These are phyloP conservation scores for Tinospora cordifolia DNA, from an alignment of 164 flowering plant genomes.

Conservation along the genomic window DNA sequence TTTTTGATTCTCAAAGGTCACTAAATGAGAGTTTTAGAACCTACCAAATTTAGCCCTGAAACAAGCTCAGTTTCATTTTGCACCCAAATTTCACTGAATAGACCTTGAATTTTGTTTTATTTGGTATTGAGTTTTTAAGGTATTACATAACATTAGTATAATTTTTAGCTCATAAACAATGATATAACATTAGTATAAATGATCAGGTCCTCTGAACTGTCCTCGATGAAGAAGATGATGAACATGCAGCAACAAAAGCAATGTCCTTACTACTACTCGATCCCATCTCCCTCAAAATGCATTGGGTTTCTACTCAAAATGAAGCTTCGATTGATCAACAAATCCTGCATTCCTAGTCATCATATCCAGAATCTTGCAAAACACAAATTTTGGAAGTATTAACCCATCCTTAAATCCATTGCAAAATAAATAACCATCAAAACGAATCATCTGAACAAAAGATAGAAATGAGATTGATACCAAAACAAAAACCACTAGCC, in stretches of 20 bases:
- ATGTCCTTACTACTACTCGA: conserved; percentile 19
- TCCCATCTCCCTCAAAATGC: conserved; percentile 12
- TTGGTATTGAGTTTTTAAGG: too few relatives aligned
- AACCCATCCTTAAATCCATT: conserved; percentile 3
- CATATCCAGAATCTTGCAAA: background rate
- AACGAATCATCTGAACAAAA: background rate
- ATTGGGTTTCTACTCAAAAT: conserved; percentile 7
- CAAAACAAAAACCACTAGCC: background rate
- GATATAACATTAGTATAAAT: too few relatives aligned
- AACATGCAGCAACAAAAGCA: background rate
- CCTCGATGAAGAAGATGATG: conserved; percentile 13
- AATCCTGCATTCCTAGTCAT: background rate
- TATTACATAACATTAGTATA: too few relatives aligned
- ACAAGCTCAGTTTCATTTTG: too few relatives aligned
- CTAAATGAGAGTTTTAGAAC: too few relatives aligned
- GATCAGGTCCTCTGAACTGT: conserved; percentile 12
- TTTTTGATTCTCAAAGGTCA: too few relatives aligned
- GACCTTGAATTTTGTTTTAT: too few relatives aligned
- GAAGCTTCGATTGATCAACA: background rate
- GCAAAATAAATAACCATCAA: background rate
- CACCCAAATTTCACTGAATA: too few relatives aligned
- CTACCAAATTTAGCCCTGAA: too few relatives aligned
- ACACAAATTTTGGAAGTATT: conserved; percentile 4
- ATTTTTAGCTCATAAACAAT: too few relatives aligned
- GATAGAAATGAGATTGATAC: background rate